These are phyloP conservation scores for Hypomyces perniciosus DNA, from an alignment of 2,329 filamentous ascomycete genomes.

Conservation along the genomic window DNA sequence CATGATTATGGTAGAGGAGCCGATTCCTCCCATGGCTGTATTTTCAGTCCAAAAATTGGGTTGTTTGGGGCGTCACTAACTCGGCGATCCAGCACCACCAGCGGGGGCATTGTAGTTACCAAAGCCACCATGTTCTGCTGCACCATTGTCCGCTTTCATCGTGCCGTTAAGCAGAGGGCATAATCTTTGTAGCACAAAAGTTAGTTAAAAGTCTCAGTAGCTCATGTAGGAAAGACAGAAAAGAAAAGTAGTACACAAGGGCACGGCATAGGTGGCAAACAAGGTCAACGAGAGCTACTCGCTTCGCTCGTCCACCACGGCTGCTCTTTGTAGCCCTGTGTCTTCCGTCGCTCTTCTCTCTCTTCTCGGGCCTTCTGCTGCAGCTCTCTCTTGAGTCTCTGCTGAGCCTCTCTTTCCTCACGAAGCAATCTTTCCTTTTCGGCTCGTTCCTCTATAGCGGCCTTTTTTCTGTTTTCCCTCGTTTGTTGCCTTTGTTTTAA, in stretches of 20 bases:
- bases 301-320: slow-evolving; percentile 14
- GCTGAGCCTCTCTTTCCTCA: slow-evolving; percentile 14
- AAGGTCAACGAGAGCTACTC: slow-evolving; percentile 17
- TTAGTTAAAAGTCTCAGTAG: slow-evolving; percentile 14
- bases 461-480: slow-evolving; percentile 14
- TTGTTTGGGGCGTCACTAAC: slow-evolving; percentile 8
- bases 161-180: slow-evolving; percentile 83
- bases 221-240: slow-evolving; percentile 7
- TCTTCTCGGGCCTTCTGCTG: slow-evolving; percentile 15
- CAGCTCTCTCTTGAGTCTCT: slow-evolving; percentile 16
- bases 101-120: slow-evolving; percentile 45
- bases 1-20: background rate
- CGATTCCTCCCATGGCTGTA: background rate
- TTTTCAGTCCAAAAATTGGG: background rate
- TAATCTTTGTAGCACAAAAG: slow-evolving; percentile 47
- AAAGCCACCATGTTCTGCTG: slow-evolving; percentile 53
- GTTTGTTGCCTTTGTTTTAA: slow-evolving; percentile 9
- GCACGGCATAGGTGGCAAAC: background rate
- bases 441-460: slow-evolving; percentile 15
- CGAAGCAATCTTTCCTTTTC: slow-evolving; percentile 13
- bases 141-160: slow-evolving; percentile 55
- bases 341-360: slow-evolving; percentile 9
- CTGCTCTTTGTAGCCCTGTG: slow-evolving; percentile 7
- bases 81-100: slow-evolving; percentile 30
- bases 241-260: background rate